Base-by-base conservation (phyloP, 768 basidiomycete species). In the Lactarius hengduanensis region DNA sequence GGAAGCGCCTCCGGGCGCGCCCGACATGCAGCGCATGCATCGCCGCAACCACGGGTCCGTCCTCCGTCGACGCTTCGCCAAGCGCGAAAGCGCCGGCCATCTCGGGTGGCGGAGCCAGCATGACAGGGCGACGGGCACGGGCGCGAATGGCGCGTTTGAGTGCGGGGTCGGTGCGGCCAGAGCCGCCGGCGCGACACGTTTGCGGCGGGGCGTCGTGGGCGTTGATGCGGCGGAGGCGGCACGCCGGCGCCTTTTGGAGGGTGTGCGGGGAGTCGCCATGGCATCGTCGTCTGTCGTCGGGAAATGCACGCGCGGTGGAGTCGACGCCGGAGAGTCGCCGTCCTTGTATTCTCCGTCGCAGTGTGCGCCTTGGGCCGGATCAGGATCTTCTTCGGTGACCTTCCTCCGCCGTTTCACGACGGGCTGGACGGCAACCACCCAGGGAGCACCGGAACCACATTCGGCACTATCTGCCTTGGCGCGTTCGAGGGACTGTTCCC, bases 1-100 rank as follows among this genome's bases (percentile, higher is more conserved):
- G 95, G 95, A 47, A 99, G 77, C 30, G 86, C 82, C 70, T 96
- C 93, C 1, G 97, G 96, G 8, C 96, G 84, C 59, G 92, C 91
- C 92, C 93, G 16, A 98, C 97, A 74, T 98, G 97, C 57, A 98
- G 76, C 15, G 93, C 85, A 74, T 94, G 89, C 87, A 96, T 91
- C 7, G 93, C 90, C 94, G 83, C 62, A 94, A 75, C 86, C 91
- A 96, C 2, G 93, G 87, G 15, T 71, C 65, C 30, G 72, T 96
- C 90, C 90, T 45, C 81, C 74, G 2, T 90, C 87, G 3, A 92
- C 75, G 68, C 83, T 83, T 30, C 78, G 80, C 73, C 83, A 69
- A 55, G 50, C 1, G 62, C 54, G 10, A 63, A 54, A 20, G 66
- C 22, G 71, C 76, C 71, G 78, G 60, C 61, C 80, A 68, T 74